Evolutionary conservation across 352 stramenopile species (phyloP).

Genomic region (Peronospora destructor): DNA sequence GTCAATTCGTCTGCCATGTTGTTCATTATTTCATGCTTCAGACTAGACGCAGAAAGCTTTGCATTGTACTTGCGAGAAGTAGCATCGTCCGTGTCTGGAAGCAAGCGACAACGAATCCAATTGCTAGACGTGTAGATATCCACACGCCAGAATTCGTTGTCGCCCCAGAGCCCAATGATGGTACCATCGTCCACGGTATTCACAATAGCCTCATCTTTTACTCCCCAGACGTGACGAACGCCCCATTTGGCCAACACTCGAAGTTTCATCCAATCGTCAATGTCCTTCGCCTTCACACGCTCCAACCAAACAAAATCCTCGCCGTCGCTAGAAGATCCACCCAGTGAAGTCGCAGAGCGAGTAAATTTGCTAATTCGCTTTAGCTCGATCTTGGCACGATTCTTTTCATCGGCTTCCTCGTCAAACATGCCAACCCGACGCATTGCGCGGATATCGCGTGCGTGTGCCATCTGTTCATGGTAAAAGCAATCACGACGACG

Average conservation of each 20-base stretch:
- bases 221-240: slow-evolving; percentile 69
- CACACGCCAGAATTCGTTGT: slow-evolving; percentile 75
- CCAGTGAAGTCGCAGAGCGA: slow-evolving; percentile 30
- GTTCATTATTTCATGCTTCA: slow-evolving; percentile 30
- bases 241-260: slow-evolving; percentile 72
- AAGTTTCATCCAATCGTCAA: slow-evolving; percentile 84
- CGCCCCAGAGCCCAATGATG: slow-evolving; percentile 33
- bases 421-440: slow-evolving; percentile 48
- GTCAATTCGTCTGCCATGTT: slow-evolving; percentile 32
- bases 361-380: slow-evolving; percentile 64
- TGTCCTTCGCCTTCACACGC: slow-evolving; percentile 78
- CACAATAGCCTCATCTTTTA: slow-evolving; percentile 21
- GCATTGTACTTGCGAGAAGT: slow-evolving; percentile 40
- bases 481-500: slow-evolving; percentile 73
- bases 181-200: slow-evolving; percentile 21
- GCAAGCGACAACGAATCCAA: slow-evolving; percentile 74
- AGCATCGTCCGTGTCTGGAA: slow-evolving; percentile 75
- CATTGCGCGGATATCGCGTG: slow-evolving; percentile 57
- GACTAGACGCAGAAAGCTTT: slow-evolving; percentile 21
- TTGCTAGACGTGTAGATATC: slow-evolving; percentile 85
- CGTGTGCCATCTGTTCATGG: slow-evolving; percentile 77
- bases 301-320: slow-evolving; percentile 68
- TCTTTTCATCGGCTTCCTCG: slow-evolving; percentile 58
- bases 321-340: slow-evolving; percentile 23
- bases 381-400: slow-evolving; percentile 51